These are phyloP conservation scores for Eimeria falciformis DNA, from an alignment of 169 alveolate genomes.

Conservation along the genomic window DNA sequence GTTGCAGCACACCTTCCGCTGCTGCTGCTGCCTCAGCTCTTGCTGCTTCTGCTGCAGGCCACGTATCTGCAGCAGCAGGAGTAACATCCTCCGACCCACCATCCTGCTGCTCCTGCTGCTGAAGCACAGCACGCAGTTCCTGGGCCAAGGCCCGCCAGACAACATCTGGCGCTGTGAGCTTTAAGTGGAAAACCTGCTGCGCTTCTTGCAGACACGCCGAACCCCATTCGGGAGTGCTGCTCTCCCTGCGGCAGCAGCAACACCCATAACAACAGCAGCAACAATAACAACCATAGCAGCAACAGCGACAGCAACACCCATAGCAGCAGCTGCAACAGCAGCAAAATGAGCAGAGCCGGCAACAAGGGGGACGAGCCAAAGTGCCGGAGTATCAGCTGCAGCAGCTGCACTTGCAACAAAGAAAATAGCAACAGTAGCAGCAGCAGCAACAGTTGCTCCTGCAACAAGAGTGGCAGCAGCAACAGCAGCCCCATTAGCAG, in stretches of 20 bases:
- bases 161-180: constrained; percentile 28
- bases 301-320: too few species aligned
- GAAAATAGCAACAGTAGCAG: neutral
- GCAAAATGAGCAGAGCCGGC: too few species aligned
- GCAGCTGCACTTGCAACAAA: neutral
- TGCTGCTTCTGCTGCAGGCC: neutral
- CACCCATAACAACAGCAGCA: too few species aligned
- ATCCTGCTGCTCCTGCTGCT: constrained; percentile 21
- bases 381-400: neutral
- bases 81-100: neutral
- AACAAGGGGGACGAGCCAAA: too few species aligned
- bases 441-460: neutral
- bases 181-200: constrained; percentile 46
- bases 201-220: constrained; percentile 29
- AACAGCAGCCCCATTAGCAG: constrained; percentile 11
- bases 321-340: too few species aligned
- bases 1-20: constrained; percentile 4
- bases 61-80: neutral
- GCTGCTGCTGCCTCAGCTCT: constrained; percentile 31
- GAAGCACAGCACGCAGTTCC: constrained; percentile 13
- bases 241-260: constrained; percentile 20
- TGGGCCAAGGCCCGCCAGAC: constrained; percentile 56
- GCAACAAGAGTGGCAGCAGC: neutral
- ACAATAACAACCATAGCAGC: too few species aligned
- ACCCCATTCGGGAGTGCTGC: constrained; percentile 27